phyloP scores from a whole-genome alignment of 495 filamentous ascomycete genomes.

The Polyplosphaeria fusca region DNA sequence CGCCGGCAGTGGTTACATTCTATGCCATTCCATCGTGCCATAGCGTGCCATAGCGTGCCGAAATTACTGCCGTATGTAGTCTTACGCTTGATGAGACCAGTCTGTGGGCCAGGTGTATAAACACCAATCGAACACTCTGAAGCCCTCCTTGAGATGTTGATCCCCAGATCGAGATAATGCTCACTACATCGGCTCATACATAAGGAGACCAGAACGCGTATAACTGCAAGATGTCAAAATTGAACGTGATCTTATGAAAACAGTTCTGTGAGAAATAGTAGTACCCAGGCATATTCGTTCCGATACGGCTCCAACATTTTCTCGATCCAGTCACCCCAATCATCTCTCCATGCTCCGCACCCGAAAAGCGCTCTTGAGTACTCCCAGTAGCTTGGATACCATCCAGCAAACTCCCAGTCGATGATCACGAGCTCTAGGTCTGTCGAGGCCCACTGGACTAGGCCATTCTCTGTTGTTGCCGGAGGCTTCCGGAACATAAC shows the following conservation, averaged over 20 bases:
- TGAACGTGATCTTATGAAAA: constrained; percentile 28
- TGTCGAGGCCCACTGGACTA: constrained; percentile 24
- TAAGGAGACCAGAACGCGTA: constrained; percentile 32
- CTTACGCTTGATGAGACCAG: constrained; percentile 20
- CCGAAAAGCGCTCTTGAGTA: constrained; percentile 38
- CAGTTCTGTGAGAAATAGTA: constrained; percentile 27
- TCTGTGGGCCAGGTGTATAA: constrained; percentile 15
- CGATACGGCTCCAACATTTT: constrained; percentile 35
- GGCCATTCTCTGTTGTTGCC: constrained; percentile 26
- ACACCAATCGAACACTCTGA: constrained; percentile 12
- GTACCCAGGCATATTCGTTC: constrained; percentile 31
- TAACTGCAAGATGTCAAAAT: constrained; percentile 30
- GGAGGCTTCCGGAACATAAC: constrained; percentile 35
- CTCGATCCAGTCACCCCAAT: constrained; percentile 42
- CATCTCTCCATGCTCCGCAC: constrained; percentile 40
- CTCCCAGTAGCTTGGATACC: constrained; percentile 44
- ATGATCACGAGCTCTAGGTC: constrained; percentile 35
- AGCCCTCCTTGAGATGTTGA: constrained; percentile 20
- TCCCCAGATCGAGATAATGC: constrained; percentile 21
- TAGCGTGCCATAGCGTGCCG: not conserved
- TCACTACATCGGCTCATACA: constrained; percentile 27
- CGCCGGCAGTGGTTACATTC: not conserved
- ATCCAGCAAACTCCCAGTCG: constrained; percentile 42
- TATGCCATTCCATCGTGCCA: constrained; percentile 4
- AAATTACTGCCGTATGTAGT: constrained; percentile 15